Base-by-base conservation (phyloP, 805 yeast species). In the Schwanniomyces vanrijiae region DNA sequence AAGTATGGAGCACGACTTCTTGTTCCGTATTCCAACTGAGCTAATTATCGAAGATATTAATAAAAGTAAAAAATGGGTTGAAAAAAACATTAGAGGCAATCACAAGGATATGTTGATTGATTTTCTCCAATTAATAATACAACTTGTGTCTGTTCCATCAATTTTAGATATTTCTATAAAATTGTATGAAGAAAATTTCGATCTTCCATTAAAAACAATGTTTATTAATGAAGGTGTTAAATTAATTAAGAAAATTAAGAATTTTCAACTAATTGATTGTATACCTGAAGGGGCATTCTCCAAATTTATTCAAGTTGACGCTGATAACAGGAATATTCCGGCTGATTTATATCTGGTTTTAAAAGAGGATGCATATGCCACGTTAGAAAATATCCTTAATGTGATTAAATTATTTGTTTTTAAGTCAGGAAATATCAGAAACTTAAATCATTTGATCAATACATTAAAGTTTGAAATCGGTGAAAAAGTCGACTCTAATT, bases 1-100 rank as follows among this genome's bases (percentile, higher is more conserved):
- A 54, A 73, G 75, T 11, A 81, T 84, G 83, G 83, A 81, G 33
- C 55, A 72, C 75, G 56, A 53, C 49, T 67, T 66, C 44, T 60
- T 71, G 40, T 41, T 43, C 11, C 59, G 54, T 40, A 56, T 68
- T 6, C 47, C 61, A 10, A 43, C 59, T 3, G 57, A 55, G 16
- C 50, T 54, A 6, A 60, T 68, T 0, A 26, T 58, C 4, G 52
- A 55, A 6, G 66, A 61, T n/a, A 48, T 82, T 5, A 61, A 68
- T 3, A 49, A 48, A 6, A 58, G 78, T 1, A 58, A 73, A 0
- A 50, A 43, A 1, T 73, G 73, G 71, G 50, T 75, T 6, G 40
- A 52, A 10, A 16, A 45, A 3, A 52, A 60, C 26, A 33, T 39
- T n/a, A 52, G 49, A 24, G 37, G 51, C 2, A 47, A 55, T 4